Evolutionary conservation across 257 asterid species (phyloP), one percentile per base, ranked within the genome.

Genomic region (Parsonsia alboflavescens): DNA sequence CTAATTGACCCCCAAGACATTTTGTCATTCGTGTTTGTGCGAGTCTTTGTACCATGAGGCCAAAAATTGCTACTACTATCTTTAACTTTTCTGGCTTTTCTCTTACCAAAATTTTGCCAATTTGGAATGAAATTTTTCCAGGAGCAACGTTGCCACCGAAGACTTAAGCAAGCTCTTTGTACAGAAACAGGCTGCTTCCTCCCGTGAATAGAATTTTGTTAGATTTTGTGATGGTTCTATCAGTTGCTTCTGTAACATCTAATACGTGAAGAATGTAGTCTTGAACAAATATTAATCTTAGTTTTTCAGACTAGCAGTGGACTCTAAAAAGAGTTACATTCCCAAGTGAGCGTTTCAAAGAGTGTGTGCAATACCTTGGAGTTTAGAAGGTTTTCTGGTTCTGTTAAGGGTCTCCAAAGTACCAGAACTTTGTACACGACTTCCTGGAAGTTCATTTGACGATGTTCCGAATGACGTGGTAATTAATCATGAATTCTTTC

Each of bases 61-160:
- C 58, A 45, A 44, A 67, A 58, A 58, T 24, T 16, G 6, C n/a
- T n/a, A n/a, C n/a, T 26, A 58, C 19, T 2, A 2, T n/a, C 5
- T 21, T 56, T n/a, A 56, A 5, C 11, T 10, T 56, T 57, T 10
- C 16, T 58, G 36, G 65, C 4, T 58, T 10, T 30, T 44, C 61
- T 75, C 76, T 54, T 62, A 75, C 36, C 65, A 49, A 39, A 72
- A 13, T 46, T 72, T 52, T 79, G 48, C 62, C 76, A 46, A n/a
- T 49, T 56, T 61, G 41, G 0, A 62, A 39, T 8, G 42, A 56
- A 54, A 58, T 80, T 73, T 33, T 80, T 81, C 77, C 91, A 93
- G 97, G 95, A 91, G 97, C 90, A 93, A 93, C 68, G 69, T 93
- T 28, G 98, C 88, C 42, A 93, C 98, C 0, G 97, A 93, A 81